Conservation (phyloP, 306 rosid species). For the Chamaecrista fasciculata region DNA sequence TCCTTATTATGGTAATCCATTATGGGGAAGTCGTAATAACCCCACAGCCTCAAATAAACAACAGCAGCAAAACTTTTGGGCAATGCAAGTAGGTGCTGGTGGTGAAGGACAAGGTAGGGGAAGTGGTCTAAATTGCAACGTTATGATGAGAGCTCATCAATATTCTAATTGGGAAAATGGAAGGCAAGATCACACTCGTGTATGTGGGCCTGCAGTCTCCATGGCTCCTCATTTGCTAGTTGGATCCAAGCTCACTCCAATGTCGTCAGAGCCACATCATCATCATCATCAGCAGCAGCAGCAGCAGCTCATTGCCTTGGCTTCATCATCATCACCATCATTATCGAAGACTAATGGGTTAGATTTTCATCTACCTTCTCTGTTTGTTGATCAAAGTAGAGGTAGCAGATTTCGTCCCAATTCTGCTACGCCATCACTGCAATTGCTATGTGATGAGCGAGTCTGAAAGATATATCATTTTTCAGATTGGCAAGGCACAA, state of each 20-base stretch:
- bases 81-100: constrained; percentile 43
- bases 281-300: constrained; percentile 53
- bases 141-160: constrained; percentile 41
- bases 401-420: constrained; percentile 33
- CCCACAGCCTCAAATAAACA: constrained; percentile 37
- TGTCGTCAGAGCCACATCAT: constrained; percentile 33
- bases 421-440: constrained; percentile 29
- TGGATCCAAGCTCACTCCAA: constrained; percentile 39
- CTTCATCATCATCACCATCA: constrained; percentile 34
- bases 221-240: constrained; percentile 34
- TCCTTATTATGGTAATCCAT: constrained; percentile 40
- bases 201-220: constrained; percentile 28
- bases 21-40: constrained; percentile 36
- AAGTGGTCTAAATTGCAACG: constrained; percentile 31
- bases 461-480: constrained; percentile 4
- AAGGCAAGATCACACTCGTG: constrained; percentile 39
- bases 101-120: constrained; percentile 46
- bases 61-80: constrained; percentile 49
- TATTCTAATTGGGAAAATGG: constrained; percentile 52
- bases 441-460: constrained; percentile 46
- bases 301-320: constrained; percentile 39
- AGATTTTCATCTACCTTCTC: constrained; percentile 43
- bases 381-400: constrained; percentile 36
- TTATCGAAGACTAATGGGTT: constrained; percentile 35
- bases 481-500: not conserved